Base-by-base conservation (phyloP, 2,329 filamentous ascomycete species). In the Clonostachys sp. region DNA sequence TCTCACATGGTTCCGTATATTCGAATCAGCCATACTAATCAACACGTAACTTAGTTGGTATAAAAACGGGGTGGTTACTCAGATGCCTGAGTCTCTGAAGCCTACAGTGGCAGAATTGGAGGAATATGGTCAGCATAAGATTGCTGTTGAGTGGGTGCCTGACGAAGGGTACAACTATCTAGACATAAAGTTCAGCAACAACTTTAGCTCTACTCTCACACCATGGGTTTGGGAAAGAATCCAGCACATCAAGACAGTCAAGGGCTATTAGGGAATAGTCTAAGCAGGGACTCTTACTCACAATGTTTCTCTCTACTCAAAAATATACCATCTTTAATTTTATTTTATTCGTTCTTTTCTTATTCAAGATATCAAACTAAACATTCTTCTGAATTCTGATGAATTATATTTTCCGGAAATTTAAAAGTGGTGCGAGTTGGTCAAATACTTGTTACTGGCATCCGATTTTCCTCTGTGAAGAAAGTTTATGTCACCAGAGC, bases 171-270 rank as follows among this genome's bases (percentile, higher is more conserved):
- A 56, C 13, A 51, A 59, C 40, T 55, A 57, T 41, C 50, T 51
- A 14, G 48, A 53, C 17, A 55, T 57, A 42, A 54, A 55, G 45
- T 59, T 59, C 44, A 57, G 52, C 41, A 57, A 56, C 44, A 59
- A 58, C 44, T 59, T 59, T 38, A 59, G 57, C 48, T 53, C 51
- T n/a, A 48, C 45, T 12, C 44, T 53, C 16, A 51, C 49, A n/a
- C 51, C 51, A 14, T 49, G 47, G 49, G 51, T 53, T 9, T 53
- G 51, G 51, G 51, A 53, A 41, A 53, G 41, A 45, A 53, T 53
- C 18, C 46, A 49, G 34, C 49, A 53, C 44, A 42, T 53, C 38
- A 51, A 48, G 46, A 48, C 46, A 13, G 46, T 48, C 18, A 48
- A 48, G 43, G 46, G 46, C 8, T 48, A 48, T 45, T 48, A 48